These are phyloP conservation scores for Umbelopsis ramanniana DNA, from an alignment of 192 early-diverging fungal species.

Conservation along the genomic window DNA sequence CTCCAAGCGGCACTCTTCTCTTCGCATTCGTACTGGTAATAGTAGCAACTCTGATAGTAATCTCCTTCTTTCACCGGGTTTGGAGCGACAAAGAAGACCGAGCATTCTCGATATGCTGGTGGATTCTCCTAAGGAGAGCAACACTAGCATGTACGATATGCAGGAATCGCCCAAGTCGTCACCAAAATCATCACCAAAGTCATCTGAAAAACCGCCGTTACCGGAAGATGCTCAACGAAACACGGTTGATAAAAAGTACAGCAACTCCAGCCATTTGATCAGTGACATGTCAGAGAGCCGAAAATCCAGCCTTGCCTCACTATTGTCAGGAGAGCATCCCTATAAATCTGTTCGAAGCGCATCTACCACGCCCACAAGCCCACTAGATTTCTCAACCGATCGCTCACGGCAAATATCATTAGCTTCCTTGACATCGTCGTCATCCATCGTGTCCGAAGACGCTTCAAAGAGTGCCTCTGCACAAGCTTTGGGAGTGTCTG, in stretches of 20 bases:
- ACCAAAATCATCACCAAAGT: neutral
- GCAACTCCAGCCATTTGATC: slow-evolving; percentile 6
- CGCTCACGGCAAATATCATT: slow-evolving; percentile 1
- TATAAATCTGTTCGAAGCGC: neutral
- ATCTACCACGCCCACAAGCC: neutral
- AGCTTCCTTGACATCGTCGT: neutral
- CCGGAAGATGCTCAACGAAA: neutral
- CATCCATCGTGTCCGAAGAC: slow-evolving; percentile 7
- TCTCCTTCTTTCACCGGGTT: neutral
- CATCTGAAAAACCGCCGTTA: neutral
- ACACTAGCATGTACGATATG: neutral
- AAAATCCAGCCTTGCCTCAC: slow-evolving; percentile 7
- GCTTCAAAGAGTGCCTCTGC: slow-evolving; percentile 3
- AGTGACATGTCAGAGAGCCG: slow-evolving; percentile 17
- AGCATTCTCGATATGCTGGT: slow-evolving; percentile 36
- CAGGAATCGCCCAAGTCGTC: neutral
- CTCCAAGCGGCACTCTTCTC: neutral
- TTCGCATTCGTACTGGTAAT: neutral
- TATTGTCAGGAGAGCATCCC: neutral
- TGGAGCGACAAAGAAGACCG: slow-evolving; percentile 23
- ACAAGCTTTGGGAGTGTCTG: neutral
- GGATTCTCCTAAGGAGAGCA: slow-evolving; percentile 13
- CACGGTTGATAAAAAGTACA: neutral
- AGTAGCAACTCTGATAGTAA: neutral
- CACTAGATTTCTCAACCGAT: neutral